phyloP scores from a whole-genome alignment of 306 rosid genomes.

The Erythrophleum fordii region DNA sequence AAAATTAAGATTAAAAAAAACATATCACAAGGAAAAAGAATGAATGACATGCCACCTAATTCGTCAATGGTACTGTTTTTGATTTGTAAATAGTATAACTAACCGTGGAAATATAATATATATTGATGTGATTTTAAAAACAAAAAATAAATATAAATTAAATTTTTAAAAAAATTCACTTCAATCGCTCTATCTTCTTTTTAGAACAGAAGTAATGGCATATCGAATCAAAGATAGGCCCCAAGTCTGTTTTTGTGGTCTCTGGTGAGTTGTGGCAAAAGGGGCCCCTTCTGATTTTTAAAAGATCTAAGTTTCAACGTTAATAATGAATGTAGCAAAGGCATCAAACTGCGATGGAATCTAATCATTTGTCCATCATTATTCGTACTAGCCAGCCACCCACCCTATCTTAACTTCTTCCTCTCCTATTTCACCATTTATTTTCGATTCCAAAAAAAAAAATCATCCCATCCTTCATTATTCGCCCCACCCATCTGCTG shows the following conservation, averaged over 20 bases:
- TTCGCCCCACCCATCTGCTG: conserved; percentile 27
- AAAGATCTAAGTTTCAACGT: background rate
- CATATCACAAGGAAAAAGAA: too few species aligned
- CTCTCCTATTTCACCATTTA: conserved; percentile 22
- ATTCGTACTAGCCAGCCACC: background rate
- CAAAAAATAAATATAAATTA: too few species aligned
- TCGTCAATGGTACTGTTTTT: too few species aligned
- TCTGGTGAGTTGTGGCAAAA: conserved; percentile 15
- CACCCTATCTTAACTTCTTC: conserved; percentile 3
- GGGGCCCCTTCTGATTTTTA: conserved; percentile 24
- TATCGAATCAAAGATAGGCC: background rate
- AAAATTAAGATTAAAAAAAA: too few species aligned
- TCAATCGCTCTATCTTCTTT: too few species aligned
- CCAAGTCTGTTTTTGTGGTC: background rate
- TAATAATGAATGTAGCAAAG: conserved; percentile 9
- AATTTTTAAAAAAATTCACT: too few species aligned
- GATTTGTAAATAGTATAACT: too few species aligned
- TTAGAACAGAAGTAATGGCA: background rate
- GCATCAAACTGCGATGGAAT: conserved; percentile 31
- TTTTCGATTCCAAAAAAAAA: too few species aligned
- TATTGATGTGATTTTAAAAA: too few species aligned
- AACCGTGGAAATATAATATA: too few species aligned
- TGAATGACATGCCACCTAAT: too few species aligned
- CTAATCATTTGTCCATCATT: conserved; percentile 50
- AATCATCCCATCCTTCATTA: too few species aligned